Evolutionary conservation across 116 monocot species (phyloP).

Genomic region (Posidonia oceanica): DNA sequence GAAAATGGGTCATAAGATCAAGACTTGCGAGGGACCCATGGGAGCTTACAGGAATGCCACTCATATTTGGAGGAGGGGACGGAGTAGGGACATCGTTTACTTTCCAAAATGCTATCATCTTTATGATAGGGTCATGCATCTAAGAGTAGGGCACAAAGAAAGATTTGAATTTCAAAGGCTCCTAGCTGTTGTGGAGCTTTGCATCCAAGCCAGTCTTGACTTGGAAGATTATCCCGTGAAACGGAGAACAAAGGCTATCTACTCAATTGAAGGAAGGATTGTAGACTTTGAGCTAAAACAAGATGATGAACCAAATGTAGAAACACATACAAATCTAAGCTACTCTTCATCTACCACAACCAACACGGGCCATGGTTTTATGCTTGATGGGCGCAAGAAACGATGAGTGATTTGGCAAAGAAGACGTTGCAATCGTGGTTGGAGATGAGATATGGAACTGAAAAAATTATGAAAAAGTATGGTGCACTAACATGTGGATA

Average conservation of each 20-base stretch:
- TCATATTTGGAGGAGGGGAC: constrained; percentile 58
- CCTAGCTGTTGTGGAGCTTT: constrained; percentile 50
- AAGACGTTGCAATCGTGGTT: constrained; percentile 41
- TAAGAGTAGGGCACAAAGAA: constrained; percentile 61
- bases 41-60: constrained; percentile 40
- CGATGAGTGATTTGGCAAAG: constrained; percentile 13
- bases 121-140: constrained; percentile 47
- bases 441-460: constrained; percentile 38
- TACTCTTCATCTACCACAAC: not conserved
- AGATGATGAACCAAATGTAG: constrained; percentile 5
- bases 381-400: not conserved
- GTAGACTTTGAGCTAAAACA: constrained; percentile 49
- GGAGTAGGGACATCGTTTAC: constrained; percentile 34
- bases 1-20: constrained; percentile 44
- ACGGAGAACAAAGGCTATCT: constrained; percentile 48
- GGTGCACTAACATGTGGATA: constrained; percentile 57
- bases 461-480: constrained; percentile 49
- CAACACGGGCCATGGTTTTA: not conserved
- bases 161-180: constrained; percentile 37
- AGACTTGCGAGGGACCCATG: constrained; percentile 45
- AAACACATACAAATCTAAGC: not conserved
- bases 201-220: constrained; percentile 68
- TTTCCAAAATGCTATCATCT: constrained; percentile 70
- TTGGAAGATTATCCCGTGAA: constrained; percentile 46
- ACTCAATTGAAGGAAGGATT: constrained; percentile 66